phyloP scores from a whole-genome alignment of 176 grass and related monocot species.

The Urochloa ruziziensis region DNA sequence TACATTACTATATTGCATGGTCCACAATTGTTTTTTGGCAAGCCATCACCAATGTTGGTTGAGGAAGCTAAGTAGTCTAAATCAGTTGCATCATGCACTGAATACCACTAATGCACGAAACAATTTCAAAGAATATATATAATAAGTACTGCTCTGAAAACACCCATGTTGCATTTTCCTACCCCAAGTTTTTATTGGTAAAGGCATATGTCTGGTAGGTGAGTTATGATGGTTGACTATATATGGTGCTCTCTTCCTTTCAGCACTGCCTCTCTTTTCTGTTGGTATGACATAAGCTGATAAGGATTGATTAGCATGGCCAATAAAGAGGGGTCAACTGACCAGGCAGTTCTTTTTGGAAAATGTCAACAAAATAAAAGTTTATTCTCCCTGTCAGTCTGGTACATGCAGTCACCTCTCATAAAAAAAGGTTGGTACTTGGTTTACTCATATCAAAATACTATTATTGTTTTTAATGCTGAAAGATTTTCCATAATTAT shows the following conservation, averaged over 20 bases:
- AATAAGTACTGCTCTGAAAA: not conserved
- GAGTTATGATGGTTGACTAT: constrained; percentile 7
- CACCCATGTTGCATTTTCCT: constrained; percentile 13
- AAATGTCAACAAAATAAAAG: constrained; percentile 21
- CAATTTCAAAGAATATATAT: not conserved
- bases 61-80: constrained; percentile 11
- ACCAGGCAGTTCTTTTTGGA: not conserved
- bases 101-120: not conserved
- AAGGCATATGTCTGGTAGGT: not conserved
- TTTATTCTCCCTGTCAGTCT: constrained; percentile 10
- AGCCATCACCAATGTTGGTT: not conserved
- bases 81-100: constrained; percentile 21
- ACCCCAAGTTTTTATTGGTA: not conserved
- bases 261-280: not conserved
- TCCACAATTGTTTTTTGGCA: not conserved
- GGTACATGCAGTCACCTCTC: not conserved
- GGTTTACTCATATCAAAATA: constrained; percentile 13
- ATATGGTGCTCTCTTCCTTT: not conserved
- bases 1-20: not conserved
- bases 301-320: not conserved
- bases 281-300: constrained; percentile 7
- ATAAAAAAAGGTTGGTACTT: constrained; percentile 12
- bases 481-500: not conserved
- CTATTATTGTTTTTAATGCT: not conserved
- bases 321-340: constrained; percentile 9